Conservation (phyloP, 306 rosid species). For the Morella rubra region DNA sequence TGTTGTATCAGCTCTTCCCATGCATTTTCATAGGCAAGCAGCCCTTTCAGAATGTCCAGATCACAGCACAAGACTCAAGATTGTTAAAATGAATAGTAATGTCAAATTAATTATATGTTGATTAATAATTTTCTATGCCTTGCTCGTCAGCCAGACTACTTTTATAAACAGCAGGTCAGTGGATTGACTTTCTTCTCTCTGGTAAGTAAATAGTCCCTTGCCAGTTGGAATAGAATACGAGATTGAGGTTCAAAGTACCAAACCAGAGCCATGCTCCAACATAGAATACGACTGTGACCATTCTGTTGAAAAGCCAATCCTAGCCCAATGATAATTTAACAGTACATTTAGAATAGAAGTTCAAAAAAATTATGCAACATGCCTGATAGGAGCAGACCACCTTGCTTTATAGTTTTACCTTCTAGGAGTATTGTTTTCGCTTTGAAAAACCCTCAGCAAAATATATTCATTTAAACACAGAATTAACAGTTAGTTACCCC, state of each 20-base stretch:
- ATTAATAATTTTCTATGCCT: too few species aligned
- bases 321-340: not conserved
- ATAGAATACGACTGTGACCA: too few species aligned
- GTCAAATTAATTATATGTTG: too few species aligned
- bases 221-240: too few species aligned
- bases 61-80: not conserved
- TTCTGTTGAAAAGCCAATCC: too few species aligned
- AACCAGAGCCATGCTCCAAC: too few species aligned
- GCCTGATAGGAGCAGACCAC: not conserved
- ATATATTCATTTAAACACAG: not conserved
- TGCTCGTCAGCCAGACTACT: too few species aligned
- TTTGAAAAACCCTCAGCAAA: not conserved
- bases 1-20: not conserved
- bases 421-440: not conserved
- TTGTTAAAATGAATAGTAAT: too few species aligned
- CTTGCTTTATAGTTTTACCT: not conserved
- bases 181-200: too few species aligned
- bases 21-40: not conserved
- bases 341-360: not conserved
- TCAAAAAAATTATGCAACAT: not conserved
- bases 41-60: not conserved
- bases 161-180: too few species aligned
- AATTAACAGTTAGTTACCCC: conserved; percentile 47
- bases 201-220: too few species aligned
- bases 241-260: too few species aligned